Evolutionary conservation across 192 early-diverging fungal genomes (phyloP), one percentile per base, ranked within the genome.

Genomic region (Fimicolochytrium jonesii): DNA sequence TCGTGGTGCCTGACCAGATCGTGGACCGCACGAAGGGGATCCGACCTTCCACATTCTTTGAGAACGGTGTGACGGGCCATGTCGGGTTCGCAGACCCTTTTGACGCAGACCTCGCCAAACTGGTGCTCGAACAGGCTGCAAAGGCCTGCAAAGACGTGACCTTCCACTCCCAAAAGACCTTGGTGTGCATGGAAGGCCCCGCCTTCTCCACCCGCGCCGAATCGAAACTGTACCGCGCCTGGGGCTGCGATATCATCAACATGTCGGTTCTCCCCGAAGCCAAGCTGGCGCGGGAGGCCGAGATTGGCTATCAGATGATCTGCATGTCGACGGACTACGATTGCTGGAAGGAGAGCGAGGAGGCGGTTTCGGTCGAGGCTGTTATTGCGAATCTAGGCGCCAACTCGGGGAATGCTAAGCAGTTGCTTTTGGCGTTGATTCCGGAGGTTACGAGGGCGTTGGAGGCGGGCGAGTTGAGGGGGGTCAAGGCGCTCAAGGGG

Each of bases 241-340:
- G 91, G 89, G 94, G 92, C 57, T 86, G 84, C 61, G 89, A 90
- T 68, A 73, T 99, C 37, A 93, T 99, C 84, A 99, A 99, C 79
- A 99, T 99, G 97, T 89, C 90, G 30, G 92, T 82, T 31, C 71
- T 99, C 47, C 95, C 97, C 28, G 97, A 99, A 70, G 78, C 95
- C 44, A 99, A 99, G 75, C 80, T 99, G 34, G 97, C 97, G 15
- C 79, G 91, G 49, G 97, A 99, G 76, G 93, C 94, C 37, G 97
- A 99, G 78, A 93, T 99, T 68, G 92, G 90, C 13, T 99, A 99
- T 68, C 91, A 95, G 63, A 91, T 97, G 85, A 82, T 99, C 31
- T 99, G 97, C 81, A 99, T 99, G 97, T 87, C 90, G 31, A 99
- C 97, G 31, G 97, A 99, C 81, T 99, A 98, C 68, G 97, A 99